phyloP scores from a whole-genome alignment of 2,329 filamentous ascomycete genomes.

The Xylariaceae sp. region DNA sequence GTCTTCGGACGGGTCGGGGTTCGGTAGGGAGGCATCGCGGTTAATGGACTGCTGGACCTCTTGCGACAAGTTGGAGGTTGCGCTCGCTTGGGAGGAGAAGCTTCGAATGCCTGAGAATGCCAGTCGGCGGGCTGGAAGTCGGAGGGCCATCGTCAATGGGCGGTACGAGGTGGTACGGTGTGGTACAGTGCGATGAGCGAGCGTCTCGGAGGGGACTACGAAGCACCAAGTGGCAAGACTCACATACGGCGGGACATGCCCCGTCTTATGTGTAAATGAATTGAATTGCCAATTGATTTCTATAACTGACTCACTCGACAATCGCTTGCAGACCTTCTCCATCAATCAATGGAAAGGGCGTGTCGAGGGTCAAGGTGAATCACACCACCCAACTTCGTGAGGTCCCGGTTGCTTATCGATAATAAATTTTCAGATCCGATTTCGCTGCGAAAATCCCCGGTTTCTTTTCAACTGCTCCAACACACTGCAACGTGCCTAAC shows the following conservation, averaged over 20 bases:
- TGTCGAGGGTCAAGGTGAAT: neutral
- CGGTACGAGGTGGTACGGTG: too few relatives aligned
- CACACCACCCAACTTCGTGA: slow-evolving; percentile 1
- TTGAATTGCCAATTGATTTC: too few relatives aligned
- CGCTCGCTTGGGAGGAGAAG: slow-evolving; percentile 20
- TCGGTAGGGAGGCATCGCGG: slow-evolving; percentile 25
- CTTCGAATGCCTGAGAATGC: slow-evolving; percentile 15
- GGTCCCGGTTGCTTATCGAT: slow-evolving; percentile 14
- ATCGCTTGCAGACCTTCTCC: slow-evolving; percentile 3
- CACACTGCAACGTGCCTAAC: neutral
- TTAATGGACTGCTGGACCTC: slow-evolving; percentile 19
- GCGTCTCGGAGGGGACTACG: too few relatives aligned
- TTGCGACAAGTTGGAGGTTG: slow-evolving; percentile 21
- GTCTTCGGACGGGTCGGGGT: slow-evolving; percentile 26
- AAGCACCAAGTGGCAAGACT: too few relatives aligned
- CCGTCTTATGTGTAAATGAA: too few relatives aligned
- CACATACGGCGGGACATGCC: too few relatives aligned
- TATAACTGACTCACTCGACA: too few relatives aligned
- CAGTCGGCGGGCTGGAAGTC: slow-evolving; percentile 17
- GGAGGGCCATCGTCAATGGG: slow-evolving; percentile 21
- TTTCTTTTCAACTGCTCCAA: neutral
- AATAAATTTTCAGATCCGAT: slow-evolving; percentile 12
- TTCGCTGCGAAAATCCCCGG: slow-evolving; percentile 5
- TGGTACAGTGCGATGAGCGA: too few relatives aligned
- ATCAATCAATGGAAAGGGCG: slow-evolving; percentile 6